phyloP scores from a whole-genome alignment of 306 rosid species.

The Vigna angularis region DNA sequence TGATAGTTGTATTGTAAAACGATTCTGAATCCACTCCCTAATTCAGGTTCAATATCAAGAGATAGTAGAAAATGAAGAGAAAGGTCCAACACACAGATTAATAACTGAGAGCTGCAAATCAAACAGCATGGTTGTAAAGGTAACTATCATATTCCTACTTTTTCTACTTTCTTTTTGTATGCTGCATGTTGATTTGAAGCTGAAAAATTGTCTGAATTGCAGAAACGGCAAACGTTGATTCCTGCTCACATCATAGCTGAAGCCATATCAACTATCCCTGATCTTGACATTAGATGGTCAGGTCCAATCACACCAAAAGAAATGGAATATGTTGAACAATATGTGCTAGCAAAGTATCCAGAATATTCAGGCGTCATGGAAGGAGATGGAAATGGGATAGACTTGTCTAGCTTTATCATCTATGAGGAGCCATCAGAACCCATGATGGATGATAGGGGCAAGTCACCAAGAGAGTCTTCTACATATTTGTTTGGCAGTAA shows the following conservation, averaged over 20 bases:
- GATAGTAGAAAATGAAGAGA: constrained; percentile 55
- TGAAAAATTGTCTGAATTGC: constrained; percentile 36
- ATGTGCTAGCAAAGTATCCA: constrained; percentile 86
- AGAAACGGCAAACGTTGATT: constrained; percentile 65
- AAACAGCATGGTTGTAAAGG: constrained; percentile 89
- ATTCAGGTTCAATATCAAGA: constrained; percentile 49
- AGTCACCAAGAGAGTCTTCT: constrained; percentile 72
- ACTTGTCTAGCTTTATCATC: constrained; percentile 65
- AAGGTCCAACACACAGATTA: constrained; percentile 58
- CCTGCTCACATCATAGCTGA: constrained; percentile 83
- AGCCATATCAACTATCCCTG: constrained; percentile 73
- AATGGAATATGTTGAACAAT: constrained; percentile 80
- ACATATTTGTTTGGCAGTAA: constrained; percentile 64
- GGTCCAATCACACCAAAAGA: constrained; percentile 90
- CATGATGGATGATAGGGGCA: constrained; percentile 60
- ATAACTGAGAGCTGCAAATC: constrained; percentile 66
- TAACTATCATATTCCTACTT: constrained; percentile 33
- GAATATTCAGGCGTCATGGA: constrained; percentile 67
- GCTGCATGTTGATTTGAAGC: constrained; percentile 21
- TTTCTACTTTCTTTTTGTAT: not conserved
- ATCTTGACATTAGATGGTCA: constrained; percentile 87
- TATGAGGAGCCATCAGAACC: constrained; percentile 62
- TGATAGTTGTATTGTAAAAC: constrained; percentile 8
- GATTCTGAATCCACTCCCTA: constrained; percentile 1
- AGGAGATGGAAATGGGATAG: constrained; percentile 67